Evolutionary conservation across 768 basidiomycete genomes (phyloP).

Genomic region (Hebeloma cylindrosporum): DNA sequence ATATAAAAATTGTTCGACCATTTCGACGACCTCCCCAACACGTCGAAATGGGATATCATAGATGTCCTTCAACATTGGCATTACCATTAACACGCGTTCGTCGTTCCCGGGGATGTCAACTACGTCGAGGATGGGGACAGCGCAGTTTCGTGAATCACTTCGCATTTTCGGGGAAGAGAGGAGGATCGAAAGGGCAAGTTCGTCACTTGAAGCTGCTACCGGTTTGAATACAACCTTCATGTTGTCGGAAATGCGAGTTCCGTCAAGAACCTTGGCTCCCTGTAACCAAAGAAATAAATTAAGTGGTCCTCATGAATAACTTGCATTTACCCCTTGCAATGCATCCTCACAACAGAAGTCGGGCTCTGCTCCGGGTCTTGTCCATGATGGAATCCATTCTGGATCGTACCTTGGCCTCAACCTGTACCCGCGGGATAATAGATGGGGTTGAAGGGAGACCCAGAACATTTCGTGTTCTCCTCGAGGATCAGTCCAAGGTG

Average conservation of each 20-base stretch:
- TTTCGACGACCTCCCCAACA: no score
- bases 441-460: conserved; percentile 7
- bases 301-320: no score
- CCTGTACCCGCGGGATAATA: conserved; percentile 1
- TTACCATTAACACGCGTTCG: background rate
- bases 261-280: no score
- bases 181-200: background rate
- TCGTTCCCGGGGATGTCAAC: background rate
- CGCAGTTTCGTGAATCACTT: background rate
- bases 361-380: no score
- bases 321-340: no score
- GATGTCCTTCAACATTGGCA: background rate
- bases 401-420: conserved; percentile 11
- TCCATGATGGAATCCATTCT: conserved; percentile 10
- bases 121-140: conserved; percentile 1
- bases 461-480: conserved; percentile 7
- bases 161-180: background rate
- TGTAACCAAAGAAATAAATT: no score
- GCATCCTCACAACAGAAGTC: no score
- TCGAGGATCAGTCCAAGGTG: no score
- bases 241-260: background rate
- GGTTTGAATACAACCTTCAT: conserved; percentile 2
- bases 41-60: background rate
- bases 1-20: no score
- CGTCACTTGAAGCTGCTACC: background rate